Evolutionary conservation across 2,329 filamentous ascomycete species (phyloP).

Genomic region (Cladosporium sp.): DNA sequence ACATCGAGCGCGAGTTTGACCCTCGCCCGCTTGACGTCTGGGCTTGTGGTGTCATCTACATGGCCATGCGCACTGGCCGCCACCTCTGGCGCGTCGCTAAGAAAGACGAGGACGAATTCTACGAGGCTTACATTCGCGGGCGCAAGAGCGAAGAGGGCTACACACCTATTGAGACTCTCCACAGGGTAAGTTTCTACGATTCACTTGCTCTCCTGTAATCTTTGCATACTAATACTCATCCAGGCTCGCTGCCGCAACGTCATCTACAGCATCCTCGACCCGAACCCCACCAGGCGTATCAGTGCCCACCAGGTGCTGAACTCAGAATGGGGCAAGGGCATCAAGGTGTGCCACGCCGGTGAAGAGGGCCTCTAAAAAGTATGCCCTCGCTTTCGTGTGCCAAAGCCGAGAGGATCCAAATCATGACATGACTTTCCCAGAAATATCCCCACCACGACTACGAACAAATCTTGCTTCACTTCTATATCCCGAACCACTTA

Average conservation of each 20-base stretch:
- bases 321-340: conserved; percentile 97
- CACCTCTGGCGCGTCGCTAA: conserved; percentile 97
- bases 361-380: conserved; percentile 80
- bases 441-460: background rate
- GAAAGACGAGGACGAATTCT: conserved; percentile 97
- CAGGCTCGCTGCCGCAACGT: conserved; percentile 97
- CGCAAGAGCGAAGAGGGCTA: conserved; percentile 94
- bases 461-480: conserved; percentile 1
- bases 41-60: conserved; percentile 98
- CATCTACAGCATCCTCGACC: conserved; percentile 97
- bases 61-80: conserved; percentile 96
- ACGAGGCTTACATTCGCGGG: conserved; percentile 88
- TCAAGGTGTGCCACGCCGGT: conserved; percentile 93
- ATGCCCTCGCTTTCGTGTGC: background rate
- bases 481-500: conserved; percentile 4
- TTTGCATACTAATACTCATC: conserved; percentile 24
- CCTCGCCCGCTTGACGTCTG: conserved; percentile 96
- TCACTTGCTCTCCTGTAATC: background rate
- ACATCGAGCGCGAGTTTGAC: conserved; percentile 92
- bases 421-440: background rate
- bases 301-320: conserved; percentile 95
- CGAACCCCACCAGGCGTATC: conserved; percentile 87
- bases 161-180: conserved; percentile 90
- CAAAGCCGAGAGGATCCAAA: background rate
- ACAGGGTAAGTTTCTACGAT: conserved; percentile 68